Conservation (phyloP, 495 filamentous ascomycete genomes). For the Penicillium psychrofluorescens region DNA sequence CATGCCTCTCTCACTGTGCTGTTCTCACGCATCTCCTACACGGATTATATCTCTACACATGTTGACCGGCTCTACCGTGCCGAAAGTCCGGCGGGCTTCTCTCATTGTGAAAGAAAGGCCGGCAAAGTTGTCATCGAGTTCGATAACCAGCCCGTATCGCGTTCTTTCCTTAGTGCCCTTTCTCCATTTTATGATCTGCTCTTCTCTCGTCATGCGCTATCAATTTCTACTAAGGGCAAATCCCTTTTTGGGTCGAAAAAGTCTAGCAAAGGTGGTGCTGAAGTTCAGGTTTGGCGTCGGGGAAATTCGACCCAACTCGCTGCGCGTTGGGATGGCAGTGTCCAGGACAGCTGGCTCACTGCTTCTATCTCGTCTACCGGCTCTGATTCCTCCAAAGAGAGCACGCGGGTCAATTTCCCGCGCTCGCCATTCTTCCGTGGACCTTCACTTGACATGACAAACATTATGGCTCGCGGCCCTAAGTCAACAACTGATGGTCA, state of each 20-base stretch:
- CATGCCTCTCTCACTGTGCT: constrained; percentile 16
- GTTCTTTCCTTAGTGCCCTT: constrained; percentile 26
- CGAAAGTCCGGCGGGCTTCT: constrained; percentile 22
- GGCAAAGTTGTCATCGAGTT: constrained; percentile 18
- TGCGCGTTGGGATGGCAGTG: constrained; percentile 24
- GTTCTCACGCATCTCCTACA: constrained; percentile 23
- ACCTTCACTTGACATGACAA: constrained; percentile 26
- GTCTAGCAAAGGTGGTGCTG: constrained; percentile 24
- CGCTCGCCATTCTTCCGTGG: constrained; percentile 18
- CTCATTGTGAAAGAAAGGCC: constrained; percentile 28
- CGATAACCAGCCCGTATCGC: constrained; percentile 12
- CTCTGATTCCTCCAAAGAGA: constrained; percentile 13
- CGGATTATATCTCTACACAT: constrained; percentile 33
- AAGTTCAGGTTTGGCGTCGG: constrained; percentile 30
- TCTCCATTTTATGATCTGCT: constrained; percentile 23
- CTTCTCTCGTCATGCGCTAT: constrained; percentile 24
- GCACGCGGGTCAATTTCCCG: constrained; percentile 19
- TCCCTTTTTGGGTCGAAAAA: constrained; percentile 15
- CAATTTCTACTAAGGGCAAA: constrained; percentile 22
- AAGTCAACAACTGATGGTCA: constrained; percentile 13
- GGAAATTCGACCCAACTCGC: constrained; percentile 18
- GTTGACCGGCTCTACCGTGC: constrained; percentile 26
- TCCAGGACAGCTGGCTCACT: constrained; percentile 30
- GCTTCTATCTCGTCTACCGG: constrained; percentile 9
- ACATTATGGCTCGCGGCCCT: constrained; percentile 20